A percentile compares a stretch with the other conserved stretches of the same genome.
Evolutionary conservation across 768 basidiomycete species (phyloP).

Genomic region (Agrocybe pediades): DNA sequence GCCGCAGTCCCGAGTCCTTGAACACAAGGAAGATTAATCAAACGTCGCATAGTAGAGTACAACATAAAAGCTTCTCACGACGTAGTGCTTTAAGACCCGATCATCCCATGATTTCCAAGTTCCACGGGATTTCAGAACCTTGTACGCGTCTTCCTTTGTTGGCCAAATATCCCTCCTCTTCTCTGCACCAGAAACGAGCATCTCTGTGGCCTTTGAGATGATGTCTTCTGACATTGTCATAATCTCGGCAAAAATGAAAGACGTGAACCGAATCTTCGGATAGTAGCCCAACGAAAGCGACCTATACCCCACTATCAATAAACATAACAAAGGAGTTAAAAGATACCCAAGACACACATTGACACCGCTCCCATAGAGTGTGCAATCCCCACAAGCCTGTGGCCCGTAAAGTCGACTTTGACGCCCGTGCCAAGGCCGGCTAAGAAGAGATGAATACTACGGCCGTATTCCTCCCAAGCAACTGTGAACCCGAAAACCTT

Average conservation of each 20-base stretch:
- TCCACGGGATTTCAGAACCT: conserved; percentile 34
- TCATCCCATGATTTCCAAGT: conserved; percentile 54
- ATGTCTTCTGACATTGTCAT: conserved; percentile 35
- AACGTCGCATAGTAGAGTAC: background rate
- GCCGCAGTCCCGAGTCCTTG: conserved; percentile 44
- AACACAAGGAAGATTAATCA: background rate
- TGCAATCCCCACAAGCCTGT: conserved; percentile 50
- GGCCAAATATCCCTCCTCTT: conserved; percentile 54
- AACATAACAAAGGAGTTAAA: background rate
- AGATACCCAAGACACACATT: conserved; percentile 33
- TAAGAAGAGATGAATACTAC: conserved; percentile 48
- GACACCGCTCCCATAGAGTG: conserved; percentile 57
- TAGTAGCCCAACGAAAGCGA: conserved; percentile 43
- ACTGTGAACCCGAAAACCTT: conserved; percentile 29
- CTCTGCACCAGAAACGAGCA: conserved; percentile 31
- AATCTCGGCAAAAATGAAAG: conserved; percentile 46
- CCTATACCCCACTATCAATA: conserved; percentile 22
- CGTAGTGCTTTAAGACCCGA: conserved; percentile 42
- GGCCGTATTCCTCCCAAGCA: conserved; percentile 55
- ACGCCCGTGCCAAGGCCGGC: conserved; percentile 49
- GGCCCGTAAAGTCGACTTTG: conserved; percentile 49
- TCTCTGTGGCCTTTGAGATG: conserved; percentile 8
- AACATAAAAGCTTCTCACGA: conserved; percentile 29
- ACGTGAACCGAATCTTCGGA: conserved; percentile 37
- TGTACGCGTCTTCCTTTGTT: conserved; percentile 48